A percentile compares a stretch with the other conserved stretches of the same genome.
These are phyloP conservation scores for Claviceps monticola DNA, from an alignment of 2,329 filamentous ascomycete species.

Conservation along the genomic window DNA sequence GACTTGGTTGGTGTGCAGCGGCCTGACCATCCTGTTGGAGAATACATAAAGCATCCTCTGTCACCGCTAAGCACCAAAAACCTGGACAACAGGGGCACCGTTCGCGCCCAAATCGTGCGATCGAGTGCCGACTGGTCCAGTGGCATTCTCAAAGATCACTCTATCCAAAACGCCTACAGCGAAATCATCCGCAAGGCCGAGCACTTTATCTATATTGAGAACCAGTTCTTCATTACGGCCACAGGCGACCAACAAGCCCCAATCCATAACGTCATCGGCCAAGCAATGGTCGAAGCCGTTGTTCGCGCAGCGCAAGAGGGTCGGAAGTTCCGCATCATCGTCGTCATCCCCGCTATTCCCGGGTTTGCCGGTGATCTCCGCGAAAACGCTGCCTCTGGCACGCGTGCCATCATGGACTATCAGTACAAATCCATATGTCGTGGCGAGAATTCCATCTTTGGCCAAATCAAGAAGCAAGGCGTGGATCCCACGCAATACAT, in stretches of 20 bases:
- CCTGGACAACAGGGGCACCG: slow-evolving; percentile 51
- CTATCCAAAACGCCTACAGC: slow-evolving; percentile 75
- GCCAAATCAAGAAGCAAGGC: slow-evolving; percentile 55
- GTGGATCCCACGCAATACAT: slow-evolving; percentile 70
- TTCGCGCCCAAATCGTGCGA: slow-evolving; percentile 74
- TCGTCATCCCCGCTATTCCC: slow-evolving; percentile 80
- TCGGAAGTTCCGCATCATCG: slow-evolving; percentile 80
- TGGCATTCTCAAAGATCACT: slow-evolving; percentile 71
- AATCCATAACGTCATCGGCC: slow-evolving; percentile 76
- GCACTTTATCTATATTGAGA: slow-evolving; percentile 95
- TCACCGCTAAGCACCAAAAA: slow-evolving; percentile 54
- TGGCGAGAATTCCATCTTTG: slow-evolving; percentile 83
- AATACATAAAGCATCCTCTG: slow-evolving; percentile 71
- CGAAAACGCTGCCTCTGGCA: slow-evolving; percentile 70
- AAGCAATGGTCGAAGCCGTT: slow-evolving; percentile 81
- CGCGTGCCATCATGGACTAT: slow-evolving; percentile 93
- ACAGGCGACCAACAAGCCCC: slow-evolving; percentile 80
- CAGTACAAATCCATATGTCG: slow-evolving; percentile 94
- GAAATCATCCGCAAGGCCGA: slow-evolving; percentile 77
- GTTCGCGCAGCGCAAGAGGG: slow-evolving; percentile 67
- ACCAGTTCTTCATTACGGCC: slow-evolving; percentile 96
- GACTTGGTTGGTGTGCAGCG: slow-evolving; percentile 79
- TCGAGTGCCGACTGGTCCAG: slow-evolving; percentile 91
- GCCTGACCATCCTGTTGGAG: slow-evolving; percentile 77
- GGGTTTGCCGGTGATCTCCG: slow-evolving; percentile 88